These are phyloP conservation scores for Cenococcum geophilum DNA, from an alignment of 495 filamentous ascomycete genomes.

Conservation along the genomic window DNA sequence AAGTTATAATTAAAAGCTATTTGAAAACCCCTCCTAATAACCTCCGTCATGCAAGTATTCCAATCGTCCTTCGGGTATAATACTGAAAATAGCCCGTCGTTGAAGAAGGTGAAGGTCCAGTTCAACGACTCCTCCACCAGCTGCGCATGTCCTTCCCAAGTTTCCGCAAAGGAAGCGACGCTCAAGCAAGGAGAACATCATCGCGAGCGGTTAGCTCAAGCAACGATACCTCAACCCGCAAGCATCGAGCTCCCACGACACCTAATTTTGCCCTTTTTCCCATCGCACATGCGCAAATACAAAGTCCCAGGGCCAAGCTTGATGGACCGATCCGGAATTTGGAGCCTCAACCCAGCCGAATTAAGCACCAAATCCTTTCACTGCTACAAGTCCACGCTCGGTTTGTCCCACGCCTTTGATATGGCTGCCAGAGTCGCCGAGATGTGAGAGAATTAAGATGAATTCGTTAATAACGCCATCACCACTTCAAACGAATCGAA, in stretches of 20 bases:
- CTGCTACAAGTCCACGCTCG: slow-evolving; percentile 30
- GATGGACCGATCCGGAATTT: slow-evolving; percentile 24
- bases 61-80: not conserved
- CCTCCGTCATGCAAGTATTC: not conserved
- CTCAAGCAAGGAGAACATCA: slow-evolving; percentile 12
- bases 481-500: slow-evolving; percentile 30
- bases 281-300: slow-evolving; percentile 24
- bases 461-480: slow-evolving; percentile 11
- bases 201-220: slow-evolving; percentile 28
- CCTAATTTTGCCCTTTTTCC: slow-evolving; percentile 23
- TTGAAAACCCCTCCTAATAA: not conserved
- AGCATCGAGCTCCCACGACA: slow-evolving; percentile 30
- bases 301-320: slow-evolving; percentile 29
- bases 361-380: slow-evolving; percentile 13
- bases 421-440: slow-evolving; percentile 18
- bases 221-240: slow-evolving; percentile 11
- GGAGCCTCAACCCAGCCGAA: slow-evolving; percentile 25
- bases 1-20: not conserved
- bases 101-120: not conserved
- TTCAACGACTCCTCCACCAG: slow-evolving; percentile 24
- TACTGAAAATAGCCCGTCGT: slow-evolving; percentile 3
- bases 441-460: slow-evolving; percentile 11
- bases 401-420: slow-evolving; percentile 29
- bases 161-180: slow-evolving; percentile 29
- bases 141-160: slow-evolving; percentile 20